A percentile compares a stretch with the other conserved stretches of the same genome.
phyloP scores from a whole-genome alignment of 2,329 filamentous ascomycete species.

The Plectosphaerella plurivora region DNA sequence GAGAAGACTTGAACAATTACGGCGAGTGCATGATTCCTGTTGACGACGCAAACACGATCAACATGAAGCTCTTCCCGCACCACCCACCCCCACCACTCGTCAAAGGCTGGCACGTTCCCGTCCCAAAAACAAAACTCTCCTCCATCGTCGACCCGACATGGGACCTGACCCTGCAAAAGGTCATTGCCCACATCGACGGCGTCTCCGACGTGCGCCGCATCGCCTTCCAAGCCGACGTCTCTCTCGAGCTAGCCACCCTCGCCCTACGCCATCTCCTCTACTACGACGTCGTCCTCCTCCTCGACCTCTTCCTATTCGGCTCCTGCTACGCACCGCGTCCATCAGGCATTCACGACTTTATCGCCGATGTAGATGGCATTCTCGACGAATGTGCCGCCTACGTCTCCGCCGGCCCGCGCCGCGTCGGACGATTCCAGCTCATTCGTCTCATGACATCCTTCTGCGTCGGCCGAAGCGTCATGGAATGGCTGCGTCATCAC shows the following conservation, averaged over 20 bases:
- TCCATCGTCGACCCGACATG: slow-evolving; percentile 63
- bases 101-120: slow-evolving; percentile 84
- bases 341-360: slow-evolving; percentile 72
- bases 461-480: slow-evolving; percentile 75
- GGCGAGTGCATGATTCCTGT: slow-evolving; percentile 98
- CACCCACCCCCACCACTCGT: slow-evolving; percentile 73
- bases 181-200: slow-evolving; percentile 85
- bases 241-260: slow-evolving; percentile 78
- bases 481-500: slow-evolving; percentile 80
- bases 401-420: slow-evolving; percentile 53
- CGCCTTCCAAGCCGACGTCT: slow-evolving; percentile 77
- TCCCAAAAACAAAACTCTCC: slow-evolving; percentile 63
- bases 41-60: slow-evolving; percentile 89
- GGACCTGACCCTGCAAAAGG: slow-evolving; percentile 73
- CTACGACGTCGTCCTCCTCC: slow-evolving; percentile 83
- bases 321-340: slow-evolving; percentile 83
- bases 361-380: slow-evolving; percentile 67
- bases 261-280: slow-evolving; percentile 87
- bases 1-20: slow-evolving; percentile 91
- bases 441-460: slow-evolving; percentile 84
- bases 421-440: slow-evolving; percentile 58
- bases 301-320: slow-evolving; percentile 93
- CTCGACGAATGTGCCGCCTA: slow-evolving; percentile 87
- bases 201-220: slow-evolving; percentile 87
- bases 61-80: slow-evolving; percentile 91